Conservation (phyloP, 176 grass and related monocot genomes). For the Dactylis glomerata region DNA sequence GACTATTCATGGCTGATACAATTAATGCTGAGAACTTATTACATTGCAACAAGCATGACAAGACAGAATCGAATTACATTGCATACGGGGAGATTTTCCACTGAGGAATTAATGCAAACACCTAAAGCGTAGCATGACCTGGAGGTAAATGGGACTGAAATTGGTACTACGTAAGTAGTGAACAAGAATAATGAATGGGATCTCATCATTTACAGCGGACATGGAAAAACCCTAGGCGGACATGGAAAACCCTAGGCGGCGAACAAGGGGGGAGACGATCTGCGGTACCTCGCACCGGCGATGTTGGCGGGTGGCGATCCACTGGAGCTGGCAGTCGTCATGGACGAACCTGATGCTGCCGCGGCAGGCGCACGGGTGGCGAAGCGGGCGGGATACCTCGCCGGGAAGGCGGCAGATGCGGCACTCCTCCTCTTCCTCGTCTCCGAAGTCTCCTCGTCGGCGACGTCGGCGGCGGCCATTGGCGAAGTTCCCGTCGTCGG, state of each 20-base stretch:
- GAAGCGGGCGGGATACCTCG: background rate
- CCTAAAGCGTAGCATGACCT: background rate
- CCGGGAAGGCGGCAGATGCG: background rate
- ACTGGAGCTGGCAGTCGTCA: constrained; percentile 38
- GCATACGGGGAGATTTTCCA: background rate
- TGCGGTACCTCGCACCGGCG: too few relatives aligned
- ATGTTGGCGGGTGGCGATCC: background rate
- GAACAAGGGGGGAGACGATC: too few relatives aligned
- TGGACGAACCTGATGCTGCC: constrained; percentile 31
- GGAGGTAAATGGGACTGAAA: background rate
- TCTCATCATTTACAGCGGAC: too few relatives aligned
- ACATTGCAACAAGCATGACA: background rate
- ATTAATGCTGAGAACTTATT: background rate
- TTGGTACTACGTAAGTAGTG: background rate
- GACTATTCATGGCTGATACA: background rate
- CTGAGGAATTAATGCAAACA: background rate
- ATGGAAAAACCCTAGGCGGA: too few relatives aligned
- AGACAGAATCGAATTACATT: background rate
- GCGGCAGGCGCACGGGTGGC: constrained; percentile 6
- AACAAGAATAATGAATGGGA: too few relatives aligned
- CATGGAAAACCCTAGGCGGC: too few relatives aligned
- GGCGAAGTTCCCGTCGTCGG: background rate
- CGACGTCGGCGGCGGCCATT: background rate
- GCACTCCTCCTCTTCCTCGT: background rate
- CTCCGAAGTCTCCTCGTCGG: background rate